A percentile compares a stretch with the other conserved stretches of the same genome.
These are phyloP conservation scores for Hygrophila difformis DNA, from an alignment of 257 asterid genomes.

Conservation along the genomic window DNA sequence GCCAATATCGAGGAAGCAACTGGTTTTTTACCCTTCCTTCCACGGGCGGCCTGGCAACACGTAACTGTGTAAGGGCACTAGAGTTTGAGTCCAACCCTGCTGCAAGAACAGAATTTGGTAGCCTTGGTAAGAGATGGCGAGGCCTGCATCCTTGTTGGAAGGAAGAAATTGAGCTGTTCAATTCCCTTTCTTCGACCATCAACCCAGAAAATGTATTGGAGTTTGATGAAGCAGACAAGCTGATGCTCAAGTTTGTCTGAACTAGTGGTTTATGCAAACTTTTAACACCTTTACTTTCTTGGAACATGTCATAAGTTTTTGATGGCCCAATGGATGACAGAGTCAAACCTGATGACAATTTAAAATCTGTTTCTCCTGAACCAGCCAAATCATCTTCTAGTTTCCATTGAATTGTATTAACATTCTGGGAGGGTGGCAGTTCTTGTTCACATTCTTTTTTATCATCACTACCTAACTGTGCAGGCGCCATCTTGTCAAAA, in stretches of 20 bases:
- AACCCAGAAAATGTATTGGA: constrained; percentile 24
- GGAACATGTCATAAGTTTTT: constrained; percentile 25
- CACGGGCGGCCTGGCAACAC: constrained; percentile 91
- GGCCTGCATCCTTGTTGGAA: constrained; percentile 47
- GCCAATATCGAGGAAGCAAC: constrained; percentile 99
- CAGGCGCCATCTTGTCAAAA: constrained; percentile 27
- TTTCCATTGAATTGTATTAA: constrained; percentile 22
- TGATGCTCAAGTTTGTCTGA: constrained; percentile 70
- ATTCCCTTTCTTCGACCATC: constrained; percentile 45
- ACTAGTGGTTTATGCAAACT: constrained; percentile 35
- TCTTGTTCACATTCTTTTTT: constrained; percentile 22
- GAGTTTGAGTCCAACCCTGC: constrained; percentile 46
- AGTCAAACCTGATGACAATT: constrained; percentile 26
- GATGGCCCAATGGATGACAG: constrained; percentile 31
- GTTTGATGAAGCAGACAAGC: constrained; percentile 47
- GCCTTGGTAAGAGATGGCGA: constrained; percentile 66
- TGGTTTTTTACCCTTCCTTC: constrained; percentile 91
- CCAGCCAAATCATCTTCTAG: constrained; percentile 22
- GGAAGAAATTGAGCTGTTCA: constrained; percentile 37
- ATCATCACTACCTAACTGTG: constrained; percentile 31
- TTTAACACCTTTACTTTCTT: constrained; percentile 22
- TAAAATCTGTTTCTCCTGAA: constrained; percentile 40
- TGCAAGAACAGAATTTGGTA: constrained; percentile 41
- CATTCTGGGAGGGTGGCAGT: constrained; percentile 25
- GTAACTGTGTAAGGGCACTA: constrained; percentile 48